Evolutionary conservation across 1,284 basidiomycete genomes (phyloP).

Genomic region (Cerioporus squamosus): DNA sequence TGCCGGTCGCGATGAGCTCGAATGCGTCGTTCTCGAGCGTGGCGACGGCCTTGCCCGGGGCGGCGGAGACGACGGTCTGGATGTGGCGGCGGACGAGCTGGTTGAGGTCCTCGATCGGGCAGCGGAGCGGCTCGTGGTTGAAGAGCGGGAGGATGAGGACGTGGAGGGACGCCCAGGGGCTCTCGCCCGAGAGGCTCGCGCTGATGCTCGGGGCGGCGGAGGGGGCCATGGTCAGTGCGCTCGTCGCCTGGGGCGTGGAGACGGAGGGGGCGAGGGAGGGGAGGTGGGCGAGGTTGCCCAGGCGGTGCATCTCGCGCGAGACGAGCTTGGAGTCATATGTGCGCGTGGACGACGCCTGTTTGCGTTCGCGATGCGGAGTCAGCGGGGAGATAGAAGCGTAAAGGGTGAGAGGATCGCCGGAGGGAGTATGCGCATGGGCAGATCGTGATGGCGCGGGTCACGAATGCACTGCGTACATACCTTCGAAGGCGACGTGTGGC

Average conservation of each 20-base stretch:
- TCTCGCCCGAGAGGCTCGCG: slow-evolving; percentile 41
- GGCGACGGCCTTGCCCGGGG: slow-evolving; percentile 65
- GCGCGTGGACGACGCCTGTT: slow-evolving; percentile 54
- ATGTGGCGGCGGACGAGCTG: slow-evolving; percentile 80
- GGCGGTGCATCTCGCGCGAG: slow-evolving; percentile 77
- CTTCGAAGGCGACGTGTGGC: slow-evolving; percentile 71
- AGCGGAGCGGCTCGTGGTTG: slow-evolving; percentile 88
- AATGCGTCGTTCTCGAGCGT: slow-evolving; percentile 80
- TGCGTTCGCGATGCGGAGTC: not conserved
- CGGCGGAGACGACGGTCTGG: slow-evolving; percentile 63
- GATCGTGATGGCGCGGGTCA: too few species aligned
- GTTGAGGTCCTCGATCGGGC: slow-evolving; percentile 94
- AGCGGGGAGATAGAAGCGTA: not conserved
- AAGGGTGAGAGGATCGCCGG: not conserved
- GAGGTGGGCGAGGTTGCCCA: slow-evolving; percentile 61
- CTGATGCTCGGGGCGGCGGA: slow-evolving; percentile 6
- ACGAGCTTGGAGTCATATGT: slow-evolving; percentile 77
- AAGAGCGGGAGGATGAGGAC: slow-evolving; percentile 89
- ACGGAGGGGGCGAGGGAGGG: slow-evolving; percentile 42
- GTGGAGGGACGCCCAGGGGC: slow-evolving; percentile 84
- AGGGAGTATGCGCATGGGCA: not conserved
- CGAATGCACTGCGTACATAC: slow-evolving; percentile 36
- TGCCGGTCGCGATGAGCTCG: slow-evolving; percentile 86
- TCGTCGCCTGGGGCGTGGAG: slow-evolving; percentile 40
- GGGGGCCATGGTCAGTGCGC: slow-evolving; percentile 16